phyloP scores from a whole-genome alignment of 805 yeast species.

The Yamadazyma nakazawae region DNA sequence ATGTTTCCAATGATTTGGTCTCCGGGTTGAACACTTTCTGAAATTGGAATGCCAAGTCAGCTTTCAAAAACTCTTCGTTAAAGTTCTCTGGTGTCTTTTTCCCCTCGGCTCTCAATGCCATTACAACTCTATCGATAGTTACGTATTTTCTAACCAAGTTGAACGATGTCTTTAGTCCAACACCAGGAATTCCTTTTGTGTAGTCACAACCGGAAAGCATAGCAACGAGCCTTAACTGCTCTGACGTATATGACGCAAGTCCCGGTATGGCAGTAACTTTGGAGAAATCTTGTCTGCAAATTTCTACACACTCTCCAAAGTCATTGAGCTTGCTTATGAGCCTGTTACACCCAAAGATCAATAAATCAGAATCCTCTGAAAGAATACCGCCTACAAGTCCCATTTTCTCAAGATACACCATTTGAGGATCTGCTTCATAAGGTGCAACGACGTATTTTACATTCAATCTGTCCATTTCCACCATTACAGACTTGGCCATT shows the following conservation, averaged over 20 bases:
- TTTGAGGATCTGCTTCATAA: slow-evolving; percentile 96
- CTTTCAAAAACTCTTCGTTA: slow-evolving; percentile 56
- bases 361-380: slow-evolving; percentile 91
- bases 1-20: slow-evolving; percentile 45
- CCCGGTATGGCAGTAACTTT: slow-evolving; percentile 47
- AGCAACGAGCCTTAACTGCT: slow-evolving; percentile 72
- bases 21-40: slow-evolving; percentile 84
- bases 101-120: slow-evolving; percentile 58
- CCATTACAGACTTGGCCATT: slow-evolving; percentile 86
- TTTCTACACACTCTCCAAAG: slow-evolving; percentile 68
- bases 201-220: slow-evolving; percentile 96
- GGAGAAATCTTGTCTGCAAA: slow-evolving; percentile 53
- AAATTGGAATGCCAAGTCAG: slow-evolving; percentile 74
- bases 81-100: slow-evolving; percentile 59
- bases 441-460: slow-evolving; percentile 90
- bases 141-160: slow-evolving; percentile 49
- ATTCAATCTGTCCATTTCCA: slow-evolving; percentile 53
- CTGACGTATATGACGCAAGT: slow-evolving; percentile 47
- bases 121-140: slow-evolving; percentile 53
- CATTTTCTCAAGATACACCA: slow-evolving; percentile 78
- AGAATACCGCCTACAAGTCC: slow-evolving; percentile 82
- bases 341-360: slow-evolving; percentile 78
- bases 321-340: slow-evolving; percentile 82
- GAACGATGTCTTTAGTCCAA: slow-evolving; percentile 80
- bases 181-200: slow-evolving; percentile 76